Evolutionary conservation across 2,329 filamentous ascomycete species (phyloP), one percentile per base, ranked within the genome.

Genomic region (Trichoderma afroharzianum): DNA sequence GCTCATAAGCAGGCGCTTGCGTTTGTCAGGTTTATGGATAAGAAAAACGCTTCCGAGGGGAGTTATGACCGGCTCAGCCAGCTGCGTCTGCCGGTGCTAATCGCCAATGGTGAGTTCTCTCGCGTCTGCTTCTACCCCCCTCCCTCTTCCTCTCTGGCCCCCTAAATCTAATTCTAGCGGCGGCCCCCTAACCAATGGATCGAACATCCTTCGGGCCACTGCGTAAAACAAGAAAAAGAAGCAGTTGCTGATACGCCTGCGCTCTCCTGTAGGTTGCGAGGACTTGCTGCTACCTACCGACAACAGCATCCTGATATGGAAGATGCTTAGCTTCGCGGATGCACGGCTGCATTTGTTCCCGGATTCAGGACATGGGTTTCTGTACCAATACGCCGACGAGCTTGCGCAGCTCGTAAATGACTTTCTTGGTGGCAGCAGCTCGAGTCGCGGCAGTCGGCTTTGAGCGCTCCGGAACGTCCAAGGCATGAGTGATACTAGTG

Each of bases 271-370:
- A 81, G 78, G 81, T 61, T 77, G 77, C 67, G 74, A 82, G 58
- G 81, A 81, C 73, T 57, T 81, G 43, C 67, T 82, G 24, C 57
- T 81, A 4, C 81, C 82, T 5, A 81, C 79, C 0, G 78, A 80
- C 28, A 82, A 83, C 55, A 83, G 81, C 71, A 78, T 79, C 14
- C 53, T 81, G 18, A 76, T 83, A 76, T 82, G 81, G 78, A 77
- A 78, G 63, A 80, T 79, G 73, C 63, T 83, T 55, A 78, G 75
- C 53, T 75, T 77, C 30, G 73, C 74, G 4, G 74, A 76, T 18
- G 79, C 78, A 18, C 79, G 79, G 57, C 74, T 82, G 36, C 79
- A 81, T 64, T 30, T 82, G 6, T 82, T 77, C 58, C 79, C 81
- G 1, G 77, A 81, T 69, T 78, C 79, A 26, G 81, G 80, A 6